Conservation (phyloP, 345 rosid genomes). For the Crucihimalaya himalaica region DNA sequence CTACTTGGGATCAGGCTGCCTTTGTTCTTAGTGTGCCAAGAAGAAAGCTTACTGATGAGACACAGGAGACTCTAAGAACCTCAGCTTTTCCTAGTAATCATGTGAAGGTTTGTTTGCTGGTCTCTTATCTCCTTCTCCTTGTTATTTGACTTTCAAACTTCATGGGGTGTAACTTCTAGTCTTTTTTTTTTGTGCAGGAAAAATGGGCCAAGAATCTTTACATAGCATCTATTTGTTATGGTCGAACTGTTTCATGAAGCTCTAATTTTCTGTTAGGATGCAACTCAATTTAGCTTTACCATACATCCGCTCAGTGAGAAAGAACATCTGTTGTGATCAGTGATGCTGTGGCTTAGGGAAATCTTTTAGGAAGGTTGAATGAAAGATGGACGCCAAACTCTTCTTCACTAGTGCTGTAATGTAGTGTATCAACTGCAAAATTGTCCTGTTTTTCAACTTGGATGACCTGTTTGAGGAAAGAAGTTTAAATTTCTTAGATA, state of each 20-base stretch:
- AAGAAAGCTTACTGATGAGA: constrained; percentile 85
- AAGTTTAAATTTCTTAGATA: constrained; percentile 4
- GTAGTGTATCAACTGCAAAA: constrained; percentile 43
- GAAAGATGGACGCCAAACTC: constrained; percentile 49
- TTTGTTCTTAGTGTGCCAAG: constrained; percentile 91
- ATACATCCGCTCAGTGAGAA: constrained; percentile 30
- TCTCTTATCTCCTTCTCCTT: background rate
- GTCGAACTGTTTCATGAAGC: constrained; percentile 94
- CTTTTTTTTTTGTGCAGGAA: constrained; percentile 58
- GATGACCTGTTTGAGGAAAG: constrained; percentile 40
- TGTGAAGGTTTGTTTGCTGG: constrained; percentile 65
- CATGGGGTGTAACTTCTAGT: constrained; percentile 7
- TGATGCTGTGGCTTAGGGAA: constrained; percentile 37
- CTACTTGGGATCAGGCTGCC: constrained; percentile 94
- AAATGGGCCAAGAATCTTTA: constrained; percentile 97
- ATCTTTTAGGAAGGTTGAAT: constrained; percentile 42
- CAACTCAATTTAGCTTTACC: constrained; percentile 30
- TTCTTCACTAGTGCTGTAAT: constrained; percentile 43
- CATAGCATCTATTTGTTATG: constrained; percentile 87
- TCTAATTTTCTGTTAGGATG: constrained; percentile 42
- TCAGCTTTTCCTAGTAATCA: constrained; percentile 96
- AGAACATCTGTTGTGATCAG: constrained; percentile 34
- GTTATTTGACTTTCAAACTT: constrained; percentile 2
- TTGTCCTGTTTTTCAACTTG: constrained; percentile 48
- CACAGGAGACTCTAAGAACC: constrained; percentile 95